Base-by-base conservation (phyloP, 2,329 filamentous ascomycete genomes). In the Diaporthe sp. region DNA sequence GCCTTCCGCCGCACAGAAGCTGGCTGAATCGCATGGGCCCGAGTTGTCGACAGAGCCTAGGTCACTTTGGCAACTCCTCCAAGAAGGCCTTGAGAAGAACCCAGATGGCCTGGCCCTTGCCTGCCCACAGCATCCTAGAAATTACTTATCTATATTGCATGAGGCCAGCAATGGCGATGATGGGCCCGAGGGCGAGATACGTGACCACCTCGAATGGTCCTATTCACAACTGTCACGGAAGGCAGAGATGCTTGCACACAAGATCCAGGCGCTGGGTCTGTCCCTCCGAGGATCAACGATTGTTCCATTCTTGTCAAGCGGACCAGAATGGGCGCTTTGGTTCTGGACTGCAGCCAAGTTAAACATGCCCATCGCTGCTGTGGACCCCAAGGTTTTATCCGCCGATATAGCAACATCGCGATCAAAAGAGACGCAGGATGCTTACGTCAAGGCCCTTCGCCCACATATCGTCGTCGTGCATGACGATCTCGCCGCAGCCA, bases 331-430 rank as follows among this genome's bases (percentile, higher is more conserved):
- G 61, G 61, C 30, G 27, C 61, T 66, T 12, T 25, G 13, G 22
- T 66, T 37, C 30, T 66, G 61, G 61, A 13, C 44, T 5, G 44
- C 61, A 13, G 61, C 61, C 61, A 66, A 51, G 15, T 66, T 66
- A 27, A 37, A 27, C 61, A 51, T 66, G 44, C 61, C 61, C 2
- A 51, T 66, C 15, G 61, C 61, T 37, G 61, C 44, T 12, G 44
- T 66, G 22, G 61, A 66, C 2, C 61, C 61, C 15, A 66, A 66
- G 15, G 22, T 66, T 10, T 13, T 66, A 6, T 51, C 12, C 4
- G 13, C 30, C 0, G 30, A 66, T n/a, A n/a, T n/a, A 5, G 3
- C 30, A 25, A 51, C 22, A 1, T 10, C 61, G 13, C 5, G 6
- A 12, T 47, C 5, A 13, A 66, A 51, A 5, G 13, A 25, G 1